Conservation (phyloP, 805 yeast genomes). For the Candida coquimbonensis region DNA sequence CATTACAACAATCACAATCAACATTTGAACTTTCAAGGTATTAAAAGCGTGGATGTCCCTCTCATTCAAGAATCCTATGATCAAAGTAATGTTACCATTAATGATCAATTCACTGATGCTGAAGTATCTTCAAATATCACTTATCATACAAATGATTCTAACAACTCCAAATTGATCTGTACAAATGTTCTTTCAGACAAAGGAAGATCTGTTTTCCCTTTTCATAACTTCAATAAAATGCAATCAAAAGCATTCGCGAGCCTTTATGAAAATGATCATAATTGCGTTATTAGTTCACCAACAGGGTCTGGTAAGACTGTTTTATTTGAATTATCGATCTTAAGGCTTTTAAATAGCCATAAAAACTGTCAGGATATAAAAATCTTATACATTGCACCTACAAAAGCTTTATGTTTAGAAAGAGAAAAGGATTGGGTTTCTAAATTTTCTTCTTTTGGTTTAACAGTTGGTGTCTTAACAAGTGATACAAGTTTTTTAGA, state of each 20-base stretch:
- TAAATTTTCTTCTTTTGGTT: conserved; percentile 31
- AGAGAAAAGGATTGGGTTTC: conserved; percentile 39
- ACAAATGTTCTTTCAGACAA: conserved; percentile 30
- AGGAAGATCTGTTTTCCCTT: conserved; percentile 29
- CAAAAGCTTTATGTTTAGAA: conserved; percentile 50
- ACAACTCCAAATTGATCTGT: conserved; percentile 1
- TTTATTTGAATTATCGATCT: conserved; percentile 45
- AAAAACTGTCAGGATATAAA: conserved; percentile 23
- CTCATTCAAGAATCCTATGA: neutral
- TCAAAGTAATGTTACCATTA: conserved; percentile 1
- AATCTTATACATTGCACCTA: conserved; percentile 50
- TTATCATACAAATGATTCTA: conserved; percentile 2
- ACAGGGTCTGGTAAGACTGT: conserved; percentile 58
- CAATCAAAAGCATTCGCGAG: conserved; percentile 37
- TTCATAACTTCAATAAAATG: conserved; percentile 39
- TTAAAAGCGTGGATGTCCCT: conserved; percentile 5
- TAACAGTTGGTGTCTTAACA: conserved; percentile 45
- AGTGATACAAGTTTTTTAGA: conserved; percentile 45
- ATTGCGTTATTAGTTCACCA: conserved; percentile 46
- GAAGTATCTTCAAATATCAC: conserved; percentile 9
- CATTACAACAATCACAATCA: no score
- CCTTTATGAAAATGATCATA: conserved; percentile 30
- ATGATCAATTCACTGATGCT: conserved; percentile 3
- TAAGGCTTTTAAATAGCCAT: conserved; percentile 27
- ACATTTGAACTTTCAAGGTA: conserved; percentile 1